phyloP scores from a whole-genome alignment of 1,284 basidiomycete genomes.

The Apiotrichum porosum region DNA sequence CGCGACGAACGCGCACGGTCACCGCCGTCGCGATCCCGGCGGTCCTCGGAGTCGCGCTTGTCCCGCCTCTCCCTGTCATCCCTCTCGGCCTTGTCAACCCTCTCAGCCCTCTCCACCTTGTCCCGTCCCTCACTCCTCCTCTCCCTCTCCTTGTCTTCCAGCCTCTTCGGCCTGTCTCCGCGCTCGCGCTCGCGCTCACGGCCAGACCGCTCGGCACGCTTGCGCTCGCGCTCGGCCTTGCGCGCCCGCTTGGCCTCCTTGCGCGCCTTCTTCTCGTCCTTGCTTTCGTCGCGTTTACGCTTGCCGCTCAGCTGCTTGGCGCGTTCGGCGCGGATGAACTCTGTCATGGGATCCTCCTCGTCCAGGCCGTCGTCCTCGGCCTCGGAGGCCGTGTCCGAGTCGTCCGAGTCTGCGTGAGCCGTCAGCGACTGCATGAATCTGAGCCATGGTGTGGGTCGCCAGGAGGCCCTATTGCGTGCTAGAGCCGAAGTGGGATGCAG shows the following conservation, averaged over 20 bases:
- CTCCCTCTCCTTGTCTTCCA: slow-evolving; percentile 18
- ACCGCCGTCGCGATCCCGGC: background rate
- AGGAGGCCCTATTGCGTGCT: too few relatives aligned
- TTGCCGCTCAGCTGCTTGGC: slow-evolving; percentile 52
- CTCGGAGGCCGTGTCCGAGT: slow-evolving; percentile 55
- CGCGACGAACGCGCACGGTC: background rate
- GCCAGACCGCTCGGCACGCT: slow-evolving; percentile 14
- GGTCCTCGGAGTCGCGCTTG: background rate
- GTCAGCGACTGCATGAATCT: too few relatives aligned
- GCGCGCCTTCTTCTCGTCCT: slow-evolving; percentile 59
- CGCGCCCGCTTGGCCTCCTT: slow-evolving; percentile 53
- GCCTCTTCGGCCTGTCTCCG: slow-evolving; percentile 6
- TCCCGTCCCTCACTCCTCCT: slow-evolving; percentile 2
- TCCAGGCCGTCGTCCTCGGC: slow-evolving; percentile 66
- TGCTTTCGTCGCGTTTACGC: slow-evolving; percentile 66
- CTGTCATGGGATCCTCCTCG: slow-evolving; percentile 95
- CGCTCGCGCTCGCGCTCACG: slow-evolving; percentile 26
- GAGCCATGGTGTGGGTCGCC: too few relatives aligned
- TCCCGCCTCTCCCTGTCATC: slow-evolving; percentile 5
- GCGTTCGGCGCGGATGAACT: slow-evolving; percentile 59
- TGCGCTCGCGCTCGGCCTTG: slow-evolving; percentile 29
- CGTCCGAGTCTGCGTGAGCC: slow-evolving; percentile 21
- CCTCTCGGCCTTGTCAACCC: background rate
- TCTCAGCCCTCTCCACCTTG: slow-evolving; percentile 4
- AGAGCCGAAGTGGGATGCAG: too few relatives aligned